A percentile compares a stretch with the other conserved stretches of the same genome.
Evolutionary conservation across 2,329 filamentous ascomycete genomes (phyloP).

Genomic region (Fusarium hainanense): DNA sequence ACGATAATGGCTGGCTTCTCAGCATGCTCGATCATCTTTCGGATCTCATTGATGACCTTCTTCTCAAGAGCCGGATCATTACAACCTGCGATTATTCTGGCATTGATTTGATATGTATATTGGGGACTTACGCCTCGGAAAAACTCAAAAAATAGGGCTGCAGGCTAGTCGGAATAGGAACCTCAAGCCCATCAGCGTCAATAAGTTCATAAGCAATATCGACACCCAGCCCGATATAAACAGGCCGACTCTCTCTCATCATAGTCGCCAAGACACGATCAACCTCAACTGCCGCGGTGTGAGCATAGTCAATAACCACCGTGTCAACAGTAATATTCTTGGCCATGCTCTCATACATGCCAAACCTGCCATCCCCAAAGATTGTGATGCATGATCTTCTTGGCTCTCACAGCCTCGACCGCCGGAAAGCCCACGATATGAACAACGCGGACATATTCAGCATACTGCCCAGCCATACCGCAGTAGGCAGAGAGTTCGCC

Average conservation of each 20-base stretch:
- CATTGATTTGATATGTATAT: too few species aligned
- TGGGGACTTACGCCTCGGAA: too few species aligned
- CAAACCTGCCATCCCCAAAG: neutral
- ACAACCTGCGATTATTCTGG: too few species aligned
- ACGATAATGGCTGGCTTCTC: neutral
- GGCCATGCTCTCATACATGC: constrained; percentile 4
- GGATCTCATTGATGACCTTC: neutral
- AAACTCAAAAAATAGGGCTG: too few species aligned
- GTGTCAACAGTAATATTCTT: neutral
- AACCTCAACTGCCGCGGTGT: neutral
- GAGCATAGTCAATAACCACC: neutral
- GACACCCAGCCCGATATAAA: neutral
- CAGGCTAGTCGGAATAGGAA: neutral
- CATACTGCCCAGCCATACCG: constrained; percentile 3
- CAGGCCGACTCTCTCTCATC: constrained; percentile 1
- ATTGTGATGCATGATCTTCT: constrained; percentile 8
- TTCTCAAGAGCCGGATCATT: neutral
- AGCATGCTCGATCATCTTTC: neutral
- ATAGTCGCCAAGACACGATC: neutral
- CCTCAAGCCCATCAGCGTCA: neutral
- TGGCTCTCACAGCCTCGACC: neutral
- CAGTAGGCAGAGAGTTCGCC: neutral
- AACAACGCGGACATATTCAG: neutral
- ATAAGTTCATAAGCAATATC: constrained; percentile 2
- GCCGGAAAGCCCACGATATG: neutral